Evolutionary conservation across 202 grass and related monocot genomes (phyloP), one percentile per base, ranked within the genome.

Genomic region (Digitaria exilis): DNA sequence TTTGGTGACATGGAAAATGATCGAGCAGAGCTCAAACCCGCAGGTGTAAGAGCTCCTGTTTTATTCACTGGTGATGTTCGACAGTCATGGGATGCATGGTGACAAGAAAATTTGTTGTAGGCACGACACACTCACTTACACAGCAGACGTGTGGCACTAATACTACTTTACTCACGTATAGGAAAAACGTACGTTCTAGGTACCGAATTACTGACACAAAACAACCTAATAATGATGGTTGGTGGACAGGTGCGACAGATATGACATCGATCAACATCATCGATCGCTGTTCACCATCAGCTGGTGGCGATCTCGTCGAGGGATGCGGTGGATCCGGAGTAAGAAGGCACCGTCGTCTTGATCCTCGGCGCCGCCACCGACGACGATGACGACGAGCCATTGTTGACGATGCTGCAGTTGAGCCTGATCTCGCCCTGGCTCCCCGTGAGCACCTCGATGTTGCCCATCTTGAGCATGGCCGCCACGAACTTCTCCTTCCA

Each of bases 381-480:
- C 22, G 62, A 14, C n/a, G n/a, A n/a, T n/a, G n/a, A n/a, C 64
- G 83, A 86, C 0, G 83, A 86, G 14, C 75, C 31, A 52, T 79
- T 83, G 67, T 94, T 94, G 81, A 94, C 84, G 81, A 89, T 7
- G 80, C 87, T 89, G 73, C 92, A 94, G 87, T 94, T 94, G 77
- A 83, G 84, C 67, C 92, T 86, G 89, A 94, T 66, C 56, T 94
- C 5, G 0, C 92, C 92, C 80, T 91, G 84, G 16, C 45, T 87
- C 14, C 84, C 89, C 28, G 92, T 94, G 74, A 89, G 50, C 67
- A 94, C 92, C 89, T 91, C 54, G 80, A 94, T 92, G 80, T 69
- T 83, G 0, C 92, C 92, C 92, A 90, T 94, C 90, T 94, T 94
- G 34, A 94, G 32, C 92, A 94, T 92, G 30, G 92, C 89, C n/a